A percentile compares a stretch with the other conserved stretches of the same genome.
These are phyloP conservation scores for Dunaliella primolecta DNA, from an alignment of 139 green algal species.

Conservation along the genomic window DNA sequence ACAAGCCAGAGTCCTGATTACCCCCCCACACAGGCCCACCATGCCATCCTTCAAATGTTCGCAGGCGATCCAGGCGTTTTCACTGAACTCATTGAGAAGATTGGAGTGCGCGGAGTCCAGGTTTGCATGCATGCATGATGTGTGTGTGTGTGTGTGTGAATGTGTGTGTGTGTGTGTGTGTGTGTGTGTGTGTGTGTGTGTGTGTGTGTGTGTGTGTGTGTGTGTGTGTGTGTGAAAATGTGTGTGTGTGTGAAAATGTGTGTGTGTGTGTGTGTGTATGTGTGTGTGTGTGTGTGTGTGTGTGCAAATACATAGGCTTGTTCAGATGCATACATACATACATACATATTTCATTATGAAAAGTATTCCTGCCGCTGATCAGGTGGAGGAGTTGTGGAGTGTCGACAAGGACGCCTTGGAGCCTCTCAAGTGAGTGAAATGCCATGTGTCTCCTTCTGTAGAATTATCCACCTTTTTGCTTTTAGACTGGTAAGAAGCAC, in stretches of 20 bases:
- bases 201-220: background rate
- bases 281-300: background rate
- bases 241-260: background rate
- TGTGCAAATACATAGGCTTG: background rate
- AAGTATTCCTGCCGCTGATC: too few relatives aligned
- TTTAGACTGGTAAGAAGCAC: too few relatives aligned
- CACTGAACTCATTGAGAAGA: conserved; percentile 14
- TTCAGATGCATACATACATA: background rate
- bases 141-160: background rate
- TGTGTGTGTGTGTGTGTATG: background rate
- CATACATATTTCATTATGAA: background rate
- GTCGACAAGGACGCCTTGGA: conserved; percentile 17
- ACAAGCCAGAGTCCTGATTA: too few relatives aligned
- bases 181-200: background rate
- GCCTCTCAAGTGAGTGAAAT: conserved; percentile 11
- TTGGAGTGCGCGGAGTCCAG: conserved; percentile 10
- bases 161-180: background rate
- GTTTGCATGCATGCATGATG: background rate
- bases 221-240: background rate
- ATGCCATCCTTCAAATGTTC: too few relatives aligned
- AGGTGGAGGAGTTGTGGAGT: conserved; percentile 27
- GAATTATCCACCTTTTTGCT: too few relatives aligned
- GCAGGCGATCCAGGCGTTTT: conserved; percentile 12
- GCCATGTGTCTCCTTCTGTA: too few relatives aligned
- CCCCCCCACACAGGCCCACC: too few relatives aligned